Evolutionary conservation across 1,139 yeast species (phyloP).

Genomic region (Yamadazyma pseudoaaseri): DNA sequence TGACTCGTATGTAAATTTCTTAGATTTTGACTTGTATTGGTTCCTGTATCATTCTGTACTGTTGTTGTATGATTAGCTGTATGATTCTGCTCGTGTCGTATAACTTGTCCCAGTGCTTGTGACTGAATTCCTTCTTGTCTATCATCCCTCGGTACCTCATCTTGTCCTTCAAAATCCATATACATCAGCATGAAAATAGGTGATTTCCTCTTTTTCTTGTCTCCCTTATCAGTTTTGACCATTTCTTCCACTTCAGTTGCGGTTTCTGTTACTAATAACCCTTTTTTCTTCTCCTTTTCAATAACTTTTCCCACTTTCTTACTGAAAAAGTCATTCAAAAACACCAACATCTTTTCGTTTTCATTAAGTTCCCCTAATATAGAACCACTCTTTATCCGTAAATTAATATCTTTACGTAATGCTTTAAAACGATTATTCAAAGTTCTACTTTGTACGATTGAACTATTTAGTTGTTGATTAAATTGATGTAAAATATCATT

Average conservation of each 20-base stretch:
- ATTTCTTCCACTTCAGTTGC: neutral
- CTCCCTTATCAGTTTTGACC: neutral
- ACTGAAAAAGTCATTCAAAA: constrained; percentile 18
- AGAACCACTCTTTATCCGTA: constrained; percentile 17
- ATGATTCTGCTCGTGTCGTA: neutral
- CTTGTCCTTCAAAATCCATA: neutral
- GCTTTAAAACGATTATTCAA: constrained; percentile 28
- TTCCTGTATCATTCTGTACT: neutral
- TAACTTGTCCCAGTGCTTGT: too few relatives aligned
- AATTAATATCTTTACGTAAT: constrained; percentile 23
- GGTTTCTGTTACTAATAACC: constrained; percentile 10
- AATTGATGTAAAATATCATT: constrained; percentile 23
- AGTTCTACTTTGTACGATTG: constrained; percentile 28
- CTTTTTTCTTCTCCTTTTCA: constrained; percentile 14
- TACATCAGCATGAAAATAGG: neutral
- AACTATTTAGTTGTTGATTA: constrained; percentile 19
- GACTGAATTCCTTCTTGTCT: neutral
- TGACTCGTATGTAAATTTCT: too few relatives aligned
- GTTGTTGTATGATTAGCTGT: neutral
- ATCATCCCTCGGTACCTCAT: neutral
- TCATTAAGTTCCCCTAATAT: constrained; percentile 21
- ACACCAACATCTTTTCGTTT: constrained; percentile 24
- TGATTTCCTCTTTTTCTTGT: neutral
- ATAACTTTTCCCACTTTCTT: constrained; percentile 12
- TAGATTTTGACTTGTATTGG: too few relatives aligned